Percentiles rank a stretch among this genome's conserved stretches.
phyloP scores from a whole-genome alignment of 2,329 filamentous ascomycete genomes.

The Alternaria novae-zelandiae region DNA sequence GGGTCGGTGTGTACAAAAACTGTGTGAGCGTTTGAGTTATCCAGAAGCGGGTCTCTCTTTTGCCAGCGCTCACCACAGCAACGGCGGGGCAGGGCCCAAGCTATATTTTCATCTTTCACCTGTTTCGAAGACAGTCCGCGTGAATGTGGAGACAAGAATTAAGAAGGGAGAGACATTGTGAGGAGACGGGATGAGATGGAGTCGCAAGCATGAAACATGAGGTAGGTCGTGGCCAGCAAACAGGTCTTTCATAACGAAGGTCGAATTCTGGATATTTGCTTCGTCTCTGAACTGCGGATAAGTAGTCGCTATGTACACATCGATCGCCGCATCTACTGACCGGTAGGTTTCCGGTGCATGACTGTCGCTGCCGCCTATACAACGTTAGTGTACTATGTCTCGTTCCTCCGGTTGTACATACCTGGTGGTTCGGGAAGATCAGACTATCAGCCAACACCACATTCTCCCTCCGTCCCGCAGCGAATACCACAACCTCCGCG shows the following conservation, averaged over 20 bases:
- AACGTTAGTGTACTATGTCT: constrained; percentile 16
- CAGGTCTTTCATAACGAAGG: neutral
- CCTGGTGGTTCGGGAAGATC: constrained; percentile 89
- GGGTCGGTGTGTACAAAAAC: neutral
- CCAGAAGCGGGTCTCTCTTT: neutral
- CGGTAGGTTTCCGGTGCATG: constrained; percentile 42
- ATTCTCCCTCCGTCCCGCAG: constrained; percentile 83
- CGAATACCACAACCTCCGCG: constrained; percentile 87
- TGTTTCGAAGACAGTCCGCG: neutral
- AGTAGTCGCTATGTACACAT: constrained; percentile 1
- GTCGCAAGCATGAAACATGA: neutral
- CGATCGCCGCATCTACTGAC: constrained; percentile 14
- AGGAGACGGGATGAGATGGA: neutral
- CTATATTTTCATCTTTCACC: neutral
- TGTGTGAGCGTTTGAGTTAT: neutral
- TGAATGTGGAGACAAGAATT: neutral
- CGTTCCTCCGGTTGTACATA: constrained; percentile 49
- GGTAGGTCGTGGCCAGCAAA: neutral
- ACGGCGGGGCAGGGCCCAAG: neutral
- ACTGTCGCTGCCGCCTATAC: constrained; percentile 45
- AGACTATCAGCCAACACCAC: constrained; percentile 88
- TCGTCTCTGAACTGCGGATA: neutral
- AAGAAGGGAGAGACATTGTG: neutral
- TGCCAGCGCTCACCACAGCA: neutral
- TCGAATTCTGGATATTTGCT: neutral